phyloP scores from a whole-genome alignment of 225 moss, liverwort and hornwort genomes.

The Bryum argenteum region DNA sequence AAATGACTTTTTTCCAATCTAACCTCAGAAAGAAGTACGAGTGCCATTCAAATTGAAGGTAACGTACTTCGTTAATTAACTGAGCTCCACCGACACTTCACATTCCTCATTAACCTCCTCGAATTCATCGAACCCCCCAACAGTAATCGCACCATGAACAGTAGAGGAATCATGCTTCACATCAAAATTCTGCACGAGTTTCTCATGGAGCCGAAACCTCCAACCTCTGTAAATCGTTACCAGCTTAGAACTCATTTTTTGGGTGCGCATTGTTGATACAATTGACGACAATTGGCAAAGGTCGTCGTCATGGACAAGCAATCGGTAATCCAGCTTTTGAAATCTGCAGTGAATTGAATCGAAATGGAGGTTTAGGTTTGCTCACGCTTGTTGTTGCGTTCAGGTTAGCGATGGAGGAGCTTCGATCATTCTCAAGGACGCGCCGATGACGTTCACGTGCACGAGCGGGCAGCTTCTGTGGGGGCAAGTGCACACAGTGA shows the following conservation, averaged over 20 bases:
- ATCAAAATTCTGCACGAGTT: too few species aligned
- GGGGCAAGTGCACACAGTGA: constrained; percentile 62
- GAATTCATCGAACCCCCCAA: too few species aligned
- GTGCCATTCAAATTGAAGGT: too few species aligned
- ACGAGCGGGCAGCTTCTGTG: constrained; percentile 55
- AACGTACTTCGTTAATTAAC: too few species aligned
- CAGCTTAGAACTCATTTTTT: too few species aligned
- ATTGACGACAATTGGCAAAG: background rate
- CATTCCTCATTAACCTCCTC: background rate
- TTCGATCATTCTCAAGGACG: constrained; percentile 24
- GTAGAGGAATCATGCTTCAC: background rate
- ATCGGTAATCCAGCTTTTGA: constrained; percentile 2
- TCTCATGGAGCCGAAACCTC: too few species aligned
- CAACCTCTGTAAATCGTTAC: too few species aligned
- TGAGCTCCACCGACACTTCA: background rate
- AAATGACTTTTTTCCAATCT: too few species aligned
- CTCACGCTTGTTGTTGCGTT: background rate
- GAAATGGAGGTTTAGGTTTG: background rate
- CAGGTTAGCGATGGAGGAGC: constrained; percentile 18
- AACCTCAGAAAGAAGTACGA: too few species aligned
- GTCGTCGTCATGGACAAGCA: constrained; percentile 28
- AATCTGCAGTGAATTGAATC: background rate
- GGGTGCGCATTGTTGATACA: too few species aligned
- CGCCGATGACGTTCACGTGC: constrained; percentile 41
- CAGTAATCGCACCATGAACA: background rate